These are phyloP conservation scores for Panicum virgatum DNA, from an alignment of 202 grass and related monocot species.

Conservation along the genomic window DNA sequence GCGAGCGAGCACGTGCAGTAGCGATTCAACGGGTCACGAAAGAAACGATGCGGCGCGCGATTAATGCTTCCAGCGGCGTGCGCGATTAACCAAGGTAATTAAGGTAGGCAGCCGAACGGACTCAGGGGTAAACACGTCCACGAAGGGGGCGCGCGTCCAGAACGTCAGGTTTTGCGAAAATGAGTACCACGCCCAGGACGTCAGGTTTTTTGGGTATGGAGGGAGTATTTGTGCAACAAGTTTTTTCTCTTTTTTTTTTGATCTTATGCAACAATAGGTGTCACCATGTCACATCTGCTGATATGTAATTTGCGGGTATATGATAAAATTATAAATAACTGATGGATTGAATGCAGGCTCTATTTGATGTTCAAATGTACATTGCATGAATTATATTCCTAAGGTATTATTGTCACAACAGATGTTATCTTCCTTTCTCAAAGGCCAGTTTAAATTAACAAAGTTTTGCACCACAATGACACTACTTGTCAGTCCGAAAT, in stretches of 20 bases:
- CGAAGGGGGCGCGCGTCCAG: too few relatives aligned
- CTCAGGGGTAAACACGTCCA: too few relatives aligned
- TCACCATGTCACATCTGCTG: neutral
- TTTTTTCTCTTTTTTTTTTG: too few relatives aligned
- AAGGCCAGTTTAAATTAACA: neutral
- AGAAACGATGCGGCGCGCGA: too few relatives aligned
- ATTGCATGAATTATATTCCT: neutral
- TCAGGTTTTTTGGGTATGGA: too few relatives aligned
- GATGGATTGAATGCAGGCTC: neutral
- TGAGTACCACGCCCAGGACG: too few relatives aligned
- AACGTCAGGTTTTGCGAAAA: too few relatives aligned
- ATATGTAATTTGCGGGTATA: constrained; percentile 17
- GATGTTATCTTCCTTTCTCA: neutral
- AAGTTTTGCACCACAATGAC: neutral
- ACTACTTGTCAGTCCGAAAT: neutral
- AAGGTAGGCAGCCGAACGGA: too few relatives aligned
- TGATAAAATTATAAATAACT: constrained; percentile 12
- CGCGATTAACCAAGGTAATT: too few relatives aligned
- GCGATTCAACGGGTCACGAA: too few relatives aligned
- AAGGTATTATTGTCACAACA: neutral
- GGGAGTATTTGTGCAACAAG: constrained; percentile 3
- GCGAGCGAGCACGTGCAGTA: too few relatives aligned
- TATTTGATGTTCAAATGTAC: neutral
- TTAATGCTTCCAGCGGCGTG: too few relatives aligned
- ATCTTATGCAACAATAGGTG: constrained; percentile 19